Base-by-base conservation (phyloP, 1,139 yeast species). In the Debaryomyces fabryi region DNA sequence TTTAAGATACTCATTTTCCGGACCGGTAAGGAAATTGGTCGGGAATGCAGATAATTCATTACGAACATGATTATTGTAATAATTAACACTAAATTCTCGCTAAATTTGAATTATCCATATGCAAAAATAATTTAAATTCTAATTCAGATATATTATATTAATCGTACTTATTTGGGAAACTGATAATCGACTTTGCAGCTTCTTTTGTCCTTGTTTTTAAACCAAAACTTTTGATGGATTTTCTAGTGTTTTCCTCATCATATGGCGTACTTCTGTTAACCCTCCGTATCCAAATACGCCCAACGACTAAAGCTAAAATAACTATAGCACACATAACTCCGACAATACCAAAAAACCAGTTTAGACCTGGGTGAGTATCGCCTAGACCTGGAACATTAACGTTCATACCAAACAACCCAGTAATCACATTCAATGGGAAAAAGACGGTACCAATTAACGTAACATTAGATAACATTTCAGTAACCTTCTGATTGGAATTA, bases 181-280 rank as follows among this genome's bases (percentile, higher is more conserved):
- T 75, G 35, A 72, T 62, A 10, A 76, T 64, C 2, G 78, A 71
- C 52, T 71, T 71, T 3, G 79, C 72, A 16, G 63, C 67, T 34
- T 58, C 68, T 41, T 60, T 62, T 9, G 64, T 62, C 39, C 60
- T 61, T 48, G 66, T 64, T 43, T 74, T 73, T 54, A 79, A 66
- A 15, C 79, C 73, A 50, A 78, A 72, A 51, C 79, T 77, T 49
- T 67, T 71, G 44, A 79, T 72, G 7, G 81, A 74, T 44, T 76
- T 63, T 45, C 69, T 58, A 2, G 70, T 52, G 35, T 63, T 58
- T 25, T 47, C 48, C 6, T 57, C 55, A 6, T 53, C 50, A 35
- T 42, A 48, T 7, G 59, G 46, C 6, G 49, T 37, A 3, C 51
- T 46, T 20, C 40, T 34, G 24, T 44, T 36, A 15, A 46, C 33